These are phyloP conservation scores for Ceratocystis papillata DNA, from an alignment of 2,329 filamentous ascomycete genomes.

Conservation along the genomic window DNA sequence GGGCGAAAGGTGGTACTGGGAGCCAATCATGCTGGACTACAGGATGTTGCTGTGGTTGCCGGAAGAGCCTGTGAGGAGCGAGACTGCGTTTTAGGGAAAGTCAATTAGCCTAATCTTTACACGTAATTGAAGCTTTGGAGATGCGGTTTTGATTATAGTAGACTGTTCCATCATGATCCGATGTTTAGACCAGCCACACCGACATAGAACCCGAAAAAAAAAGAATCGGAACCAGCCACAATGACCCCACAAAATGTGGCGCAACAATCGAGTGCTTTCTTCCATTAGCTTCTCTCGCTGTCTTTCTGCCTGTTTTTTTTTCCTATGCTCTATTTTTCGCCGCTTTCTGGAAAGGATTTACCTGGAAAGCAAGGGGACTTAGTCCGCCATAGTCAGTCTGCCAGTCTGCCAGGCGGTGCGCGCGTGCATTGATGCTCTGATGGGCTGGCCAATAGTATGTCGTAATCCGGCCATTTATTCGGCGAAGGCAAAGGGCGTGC, in stretches of 20 bases:
- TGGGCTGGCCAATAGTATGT: neutral
- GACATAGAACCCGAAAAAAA: no score
- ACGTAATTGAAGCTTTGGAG: no score
- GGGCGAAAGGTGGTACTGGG: neutral
- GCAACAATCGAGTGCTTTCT: neutral
- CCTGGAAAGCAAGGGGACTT: neutral
- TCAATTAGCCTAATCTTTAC: no score
- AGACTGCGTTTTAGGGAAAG: no score
- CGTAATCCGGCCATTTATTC: slow-evolving; percentile 20
- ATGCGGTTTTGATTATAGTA: no score
- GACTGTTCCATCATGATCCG: no score
- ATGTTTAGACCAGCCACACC: no score
- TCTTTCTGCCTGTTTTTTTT: neutral
- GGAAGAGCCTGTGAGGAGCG: no score
- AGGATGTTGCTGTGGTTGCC: neutral
- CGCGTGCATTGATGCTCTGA: slow-evolving; percentile 8
- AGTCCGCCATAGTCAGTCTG: no score
- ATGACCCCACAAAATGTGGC: no score
- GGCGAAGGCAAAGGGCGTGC: slow-evolving; percentile 10
- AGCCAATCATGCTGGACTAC: neutral
- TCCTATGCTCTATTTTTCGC: neutral
- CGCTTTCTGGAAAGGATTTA: neutral
- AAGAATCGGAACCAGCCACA: no score
- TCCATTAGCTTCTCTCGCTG: slow-evolving; percentile 13
- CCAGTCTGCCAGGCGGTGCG: no score